Percentiles rank a stretch among this genome's conserved stretches.
phyloP scores from a whole-genome alignment of 2,329 filamentous ascomycete species.

The Scedosporium minutisporum region DNA sequence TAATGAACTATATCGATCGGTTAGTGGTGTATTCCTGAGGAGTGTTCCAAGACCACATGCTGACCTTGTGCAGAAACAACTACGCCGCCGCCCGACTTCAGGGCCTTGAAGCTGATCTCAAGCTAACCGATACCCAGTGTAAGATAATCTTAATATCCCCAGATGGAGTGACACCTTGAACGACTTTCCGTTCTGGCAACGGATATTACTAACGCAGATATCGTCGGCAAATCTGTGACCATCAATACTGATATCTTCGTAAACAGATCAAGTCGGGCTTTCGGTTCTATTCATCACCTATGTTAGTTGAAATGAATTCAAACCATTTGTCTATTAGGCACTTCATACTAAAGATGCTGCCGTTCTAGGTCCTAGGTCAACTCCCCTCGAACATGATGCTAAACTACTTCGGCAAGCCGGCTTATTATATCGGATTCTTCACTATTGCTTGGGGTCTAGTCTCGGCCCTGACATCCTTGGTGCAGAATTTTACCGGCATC shows the following conservation, averaged over 20 bases:
- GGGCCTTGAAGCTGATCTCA: constrained; percentile 16
- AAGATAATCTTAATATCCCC: constrained; percentile 12
- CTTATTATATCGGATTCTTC: constrained; percentile 26
- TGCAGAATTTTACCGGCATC: constrained; percentile 23
- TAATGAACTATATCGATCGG: constrained; percentile 31
- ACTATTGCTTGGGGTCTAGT: constrained; percentile 12
- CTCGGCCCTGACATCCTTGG: constrained; percentile 18
- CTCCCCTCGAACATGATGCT: constrained; percentile 16
- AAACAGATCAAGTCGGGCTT: constrained; percentile 10
- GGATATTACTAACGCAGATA: too few relatives aligned
- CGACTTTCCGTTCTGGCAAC: too few relatives aligned
- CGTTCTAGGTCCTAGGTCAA: constrained; percentile 14
- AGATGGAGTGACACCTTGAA: too few relatives aligned
- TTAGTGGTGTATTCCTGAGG: background rate
- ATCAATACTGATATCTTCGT: background rate
- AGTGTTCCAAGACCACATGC: background rate
- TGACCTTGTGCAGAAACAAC: background rate
- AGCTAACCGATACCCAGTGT: constrained; percentile 22
- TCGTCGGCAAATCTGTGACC: background rate
- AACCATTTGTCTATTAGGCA: background rate
- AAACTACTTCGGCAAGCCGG: constrained; percentile 20
- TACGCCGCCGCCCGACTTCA: constrained; percentile 7
- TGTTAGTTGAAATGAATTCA: background rate
- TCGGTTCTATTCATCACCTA: constrained; percentile 9
- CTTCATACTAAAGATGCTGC: background rate